Conservation (phyloP, 805 yeast genomes). For the Hemisphaericaspora nanyangensis region DNA sequence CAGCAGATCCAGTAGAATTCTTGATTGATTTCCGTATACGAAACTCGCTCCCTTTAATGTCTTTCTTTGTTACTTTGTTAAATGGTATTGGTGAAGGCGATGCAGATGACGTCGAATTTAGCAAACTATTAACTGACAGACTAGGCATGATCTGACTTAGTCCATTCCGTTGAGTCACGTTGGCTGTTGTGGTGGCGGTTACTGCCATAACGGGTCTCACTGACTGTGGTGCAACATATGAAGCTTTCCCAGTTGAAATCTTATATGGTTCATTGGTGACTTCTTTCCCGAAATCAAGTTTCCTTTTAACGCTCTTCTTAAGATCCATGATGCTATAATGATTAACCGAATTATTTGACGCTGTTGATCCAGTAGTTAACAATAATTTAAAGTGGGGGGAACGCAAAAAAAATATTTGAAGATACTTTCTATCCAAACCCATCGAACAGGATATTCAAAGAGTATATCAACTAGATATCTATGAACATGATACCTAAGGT, state of each 20-base stretch:
- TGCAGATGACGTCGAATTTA: neutral
- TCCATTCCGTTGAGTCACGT: neutral
- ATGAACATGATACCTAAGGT: too few relatives aligned
- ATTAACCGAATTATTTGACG: too few relatives aligned
- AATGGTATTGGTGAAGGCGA: neutral
- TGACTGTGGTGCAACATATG: neutral
- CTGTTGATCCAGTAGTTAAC: too few relatives aligned
- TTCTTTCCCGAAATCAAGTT: neutral
- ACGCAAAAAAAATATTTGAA: too few relatives aligned
- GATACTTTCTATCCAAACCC: too few relatives aligned
- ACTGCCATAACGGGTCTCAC: neutral
- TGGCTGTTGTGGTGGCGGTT: conserved; percentile 2
- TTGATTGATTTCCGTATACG: neutral
- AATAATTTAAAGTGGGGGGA: too few relatives aligned
- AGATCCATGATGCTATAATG: too few relatives aligned
- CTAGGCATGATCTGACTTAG: neutral
- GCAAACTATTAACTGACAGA: neutral
- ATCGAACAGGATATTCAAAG: too few relatives aligned
- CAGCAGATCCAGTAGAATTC: neutral
- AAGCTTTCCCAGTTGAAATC: neutral
- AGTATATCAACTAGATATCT: too few relatives aligned
- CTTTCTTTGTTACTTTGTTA: conserved; percentile 1
- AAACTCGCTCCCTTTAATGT: neutral
- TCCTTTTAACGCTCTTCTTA: too few relatives aligned
- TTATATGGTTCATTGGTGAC: neutral